phyloP scores from a whole-genome alignment of 345 rosid species.

The Moringa oleifera region DNA sequence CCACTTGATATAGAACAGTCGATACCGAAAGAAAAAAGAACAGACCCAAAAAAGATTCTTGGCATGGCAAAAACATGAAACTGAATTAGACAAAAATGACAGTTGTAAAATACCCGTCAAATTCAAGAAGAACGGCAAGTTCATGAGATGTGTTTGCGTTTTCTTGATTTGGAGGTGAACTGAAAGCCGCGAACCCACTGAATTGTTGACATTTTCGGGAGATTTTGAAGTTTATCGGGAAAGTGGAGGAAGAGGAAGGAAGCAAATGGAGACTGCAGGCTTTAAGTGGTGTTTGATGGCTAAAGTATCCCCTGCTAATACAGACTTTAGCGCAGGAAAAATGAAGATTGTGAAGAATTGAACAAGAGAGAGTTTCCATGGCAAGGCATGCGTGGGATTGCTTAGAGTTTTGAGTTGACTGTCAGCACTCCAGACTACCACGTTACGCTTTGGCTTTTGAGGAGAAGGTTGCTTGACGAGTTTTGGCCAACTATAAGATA shows the following conservation, averaged over 20 bases:
- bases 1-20: background rate
- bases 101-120: conserved; percentile 63
- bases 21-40: background rate
- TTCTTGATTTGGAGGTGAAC: conserved; percentile 28
- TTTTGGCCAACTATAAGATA: too few species aligned
- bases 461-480: too few species aligned
- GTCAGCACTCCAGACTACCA: too few species aligned
- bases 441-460: too few species aligned
- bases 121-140: conserved; percentile 76
- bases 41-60: background rate
- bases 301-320: conserved; percentile 13
- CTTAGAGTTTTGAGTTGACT: too few species aligned
- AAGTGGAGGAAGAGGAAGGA: conserved; percentile 22
- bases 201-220: conserved; percentile 24
- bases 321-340: conserved; percentile 17
- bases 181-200: conserved; percentile 31
- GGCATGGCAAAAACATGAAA: background rate
- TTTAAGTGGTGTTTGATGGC: conserved; percentile 12
- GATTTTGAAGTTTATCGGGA: conserved; percentile 20
- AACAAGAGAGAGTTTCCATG: conserved; percentile 41
- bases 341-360: conserved; percentile 30
- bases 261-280: conserved; percentile 12
- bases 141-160: conserved; percentile 41
- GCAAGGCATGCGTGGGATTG: too few species aligned
- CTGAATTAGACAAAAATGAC: background rate